Evolutionary conservation across 2,329 filamentous ascomycete species (phyloP).

Genomic region (Chaetomium olivaceum): DNA sequence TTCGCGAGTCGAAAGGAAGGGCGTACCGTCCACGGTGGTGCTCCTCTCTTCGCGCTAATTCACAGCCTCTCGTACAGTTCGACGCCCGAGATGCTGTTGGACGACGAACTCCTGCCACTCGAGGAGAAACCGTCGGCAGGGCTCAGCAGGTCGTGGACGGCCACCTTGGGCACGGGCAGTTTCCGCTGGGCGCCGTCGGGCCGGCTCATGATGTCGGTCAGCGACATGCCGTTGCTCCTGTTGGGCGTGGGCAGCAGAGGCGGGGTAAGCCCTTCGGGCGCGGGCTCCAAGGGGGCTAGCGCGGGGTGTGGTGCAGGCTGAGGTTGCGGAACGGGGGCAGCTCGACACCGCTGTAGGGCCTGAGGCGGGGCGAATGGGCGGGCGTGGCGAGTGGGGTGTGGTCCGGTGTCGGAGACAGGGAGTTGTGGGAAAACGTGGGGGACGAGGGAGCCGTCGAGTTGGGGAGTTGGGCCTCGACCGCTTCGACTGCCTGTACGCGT

Average conservation of each 20-base stretch:
- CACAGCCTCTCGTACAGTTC: conserved; percentile 62
- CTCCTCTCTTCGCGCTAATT: not conserved
- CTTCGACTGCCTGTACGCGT: conserved; percentile 72
- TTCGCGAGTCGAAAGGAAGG: not conserved
- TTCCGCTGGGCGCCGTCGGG: conserved; percentile 87
- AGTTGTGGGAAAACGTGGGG: conserved; percentile 94
- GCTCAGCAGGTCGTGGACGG: conserved; percentile 80
- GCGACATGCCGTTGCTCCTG: conserved; percentile 68
- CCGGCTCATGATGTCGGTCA: conserved; percentile 90
- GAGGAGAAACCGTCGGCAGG: conserved; percentile 64
- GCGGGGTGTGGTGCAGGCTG: conserved; percentile 56
- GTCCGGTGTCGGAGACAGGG: conserved; percentile 90
- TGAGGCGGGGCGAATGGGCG: conserved; percentile 87
- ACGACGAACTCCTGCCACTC: conserved; percentile 75
- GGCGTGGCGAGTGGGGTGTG: conserved; percentile 98
- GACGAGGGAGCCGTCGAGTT: conserved; percentile 95
- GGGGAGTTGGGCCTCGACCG: conserved; percentile 87
- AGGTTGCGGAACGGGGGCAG: conserved; percentile 78
- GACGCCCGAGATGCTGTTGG: conserved; percentile 73
- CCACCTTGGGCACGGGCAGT: conserved; percentile 86
- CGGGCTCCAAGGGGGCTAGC: conserved; percentile 60
- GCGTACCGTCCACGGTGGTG: not conserved
- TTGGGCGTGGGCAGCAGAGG: conserved; percentile 54
- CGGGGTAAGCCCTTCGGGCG: conserved; percentile 47
- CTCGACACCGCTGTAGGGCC: conserved; percentile 75